phyloP scores from a whole-genome alignment of 306 rosid species.

The Corylus americana region DNA sequence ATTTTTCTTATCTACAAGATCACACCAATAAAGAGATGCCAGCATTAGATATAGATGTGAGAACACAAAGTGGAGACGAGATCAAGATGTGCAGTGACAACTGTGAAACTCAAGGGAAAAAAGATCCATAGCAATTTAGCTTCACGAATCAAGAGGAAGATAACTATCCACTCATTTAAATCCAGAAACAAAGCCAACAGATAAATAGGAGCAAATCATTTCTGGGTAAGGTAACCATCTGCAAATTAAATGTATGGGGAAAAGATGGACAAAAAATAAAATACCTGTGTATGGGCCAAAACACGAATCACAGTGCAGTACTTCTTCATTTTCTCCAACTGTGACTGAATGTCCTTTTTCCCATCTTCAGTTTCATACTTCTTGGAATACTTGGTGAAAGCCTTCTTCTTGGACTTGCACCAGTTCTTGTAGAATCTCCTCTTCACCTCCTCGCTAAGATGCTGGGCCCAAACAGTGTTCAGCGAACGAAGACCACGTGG shows the following conservation, averaged over 20 bases:
- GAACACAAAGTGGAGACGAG: not conserved
- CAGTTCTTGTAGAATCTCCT: slow-evolving; percentile 82
- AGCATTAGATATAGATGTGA: not conserved
- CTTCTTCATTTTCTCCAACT: slow-evolving; percentile 67
- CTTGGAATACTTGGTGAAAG: slow-evolving; percentile 62
- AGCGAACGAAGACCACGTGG: slow-evolving; percentile 66
- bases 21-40: not conserved
- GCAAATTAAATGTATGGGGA: not conserved
- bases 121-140: not conserved
- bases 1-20: slow-evolving; percentile 40
- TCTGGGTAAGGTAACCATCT: not conserved
- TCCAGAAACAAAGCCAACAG: not conserved
- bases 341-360: slow-evolving; percentile 54
- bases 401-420: slow-evolving; percentile 81
- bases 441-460: slow-evolving; percentile 71
- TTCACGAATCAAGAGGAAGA: not conserved
- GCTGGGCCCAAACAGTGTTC: slow-evolving; percentile 81
- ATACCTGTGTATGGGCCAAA: slow-evolving; percentile 85
- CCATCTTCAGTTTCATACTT: slow-evolving; percentile 63
- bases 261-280: not conserved
- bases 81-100: not conserved
- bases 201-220: not conserved
- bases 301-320: slow-evolving; percentile 64
- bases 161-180: no score
- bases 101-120: not conserved